These are phyloP conservation scores for Mycosphaerelloides madeirae DNA, from an alignment of 2,329 filamentous ascomycete species.

Conservation along the genomic window DNA sequence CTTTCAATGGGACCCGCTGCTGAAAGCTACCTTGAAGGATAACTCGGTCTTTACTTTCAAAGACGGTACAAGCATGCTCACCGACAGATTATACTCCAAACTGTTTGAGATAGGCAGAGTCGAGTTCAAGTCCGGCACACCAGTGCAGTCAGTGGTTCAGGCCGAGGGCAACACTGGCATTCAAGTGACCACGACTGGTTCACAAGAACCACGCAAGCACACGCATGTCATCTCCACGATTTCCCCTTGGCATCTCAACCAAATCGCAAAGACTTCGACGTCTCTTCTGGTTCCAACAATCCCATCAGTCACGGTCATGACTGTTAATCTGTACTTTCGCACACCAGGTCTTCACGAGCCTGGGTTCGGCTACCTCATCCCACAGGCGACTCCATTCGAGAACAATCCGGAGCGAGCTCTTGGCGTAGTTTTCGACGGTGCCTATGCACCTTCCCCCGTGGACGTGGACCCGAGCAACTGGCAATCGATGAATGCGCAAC, in stretches of 20 bases:
- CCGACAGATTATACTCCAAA: slow-evolving; percentile 32
- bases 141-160: slow-evolving; percentile 45
- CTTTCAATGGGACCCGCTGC: slow-evolving; percentile 32
- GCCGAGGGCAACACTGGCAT: slow-evolving; percentile 24
- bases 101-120: slow-evolving; percentile 38
- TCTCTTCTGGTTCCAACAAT: slow-evolving; percentile 57
- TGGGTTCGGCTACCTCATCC: slow-evolving; percentile 91
- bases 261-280: slow-evolving; percentile 8
- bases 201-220: slow-evolving; percentile 27
- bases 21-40: slow-evolving; percentile 31
- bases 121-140: slow-evolving; percentile 35
- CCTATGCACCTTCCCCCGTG: slow-evolving; percentile 37
- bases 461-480: slow-evolving; percentile 23
- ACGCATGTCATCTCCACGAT: slow-evolving; percentile 64
- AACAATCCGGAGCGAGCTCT: slow-evolving; percentile 79
- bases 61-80: slow-evolving; percentile 40
- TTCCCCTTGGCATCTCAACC: slow-evolving; percentile 36
- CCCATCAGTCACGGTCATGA: slow-evolving; percentile 67
- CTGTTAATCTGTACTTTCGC: slow-evolving; percentile 83
- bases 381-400: slow-evolving; percentile 62
- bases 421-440: slow-evolving; percentile 87
- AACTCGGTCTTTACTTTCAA: slow-evolving; percentile 42
- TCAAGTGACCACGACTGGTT: slow-evolving; percentile 31
- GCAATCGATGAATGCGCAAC: slow-evolving; percentile 19
- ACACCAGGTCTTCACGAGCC: slow-evolving; percentile 59